A percentile compares a stretch with the other conserved stretches of the same genome.
phyloP scores from a whole-genome alignment of 163 green algal genomes.

The Chlorella variabilis region DNA sequence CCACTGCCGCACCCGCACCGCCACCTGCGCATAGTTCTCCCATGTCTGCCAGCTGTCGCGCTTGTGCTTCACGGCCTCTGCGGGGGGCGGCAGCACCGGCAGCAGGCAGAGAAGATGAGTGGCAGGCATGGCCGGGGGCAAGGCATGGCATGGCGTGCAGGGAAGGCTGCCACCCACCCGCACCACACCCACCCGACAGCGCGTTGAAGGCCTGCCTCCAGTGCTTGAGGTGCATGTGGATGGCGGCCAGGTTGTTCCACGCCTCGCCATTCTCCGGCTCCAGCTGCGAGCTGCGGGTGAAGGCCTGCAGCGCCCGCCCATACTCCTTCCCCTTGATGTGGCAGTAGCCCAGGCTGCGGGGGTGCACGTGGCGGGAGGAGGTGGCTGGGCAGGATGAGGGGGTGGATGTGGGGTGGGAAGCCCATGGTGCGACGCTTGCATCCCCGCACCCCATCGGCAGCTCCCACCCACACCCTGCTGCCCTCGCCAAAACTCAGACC shows the following conservation, averaged over 20 bases:
- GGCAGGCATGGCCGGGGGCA: too few species aligned
- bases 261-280: slow-evolving; percentile 84
- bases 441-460: neutral
- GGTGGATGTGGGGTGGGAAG: neutral
- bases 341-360: slow-evolving; percentile 59
- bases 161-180: neutral
- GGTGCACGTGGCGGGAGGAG: neutral
- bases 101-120: too few species aligned
- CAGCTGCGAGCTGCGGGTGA: slow-evolving; percentile 76
- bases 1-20: slow-evolving; percentile 54
- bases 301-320: slow-evolving; percentile 70
- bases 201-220: slow-evolving; percentile 57
- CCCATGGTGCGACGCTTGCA: neutral
- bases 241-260: slow-evolving; percentile 90
- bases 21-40: slow-evolving; percentile 87
- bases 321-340: slow-evolving; percentile 68
- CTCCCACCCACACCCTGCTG: neutral
- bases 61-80: slow-evolving; percentile 80
- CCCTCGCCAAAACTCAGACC: too few species aligned
- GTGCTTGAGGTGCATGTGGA: slow-evolving; percentile 53
- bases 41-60: slow-evolving; percentile 90
- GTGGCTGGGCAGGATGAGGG: neutral
- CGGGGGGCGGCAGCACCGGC: neutral
- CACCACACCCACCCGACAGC: slow-evolving; percentile 25
- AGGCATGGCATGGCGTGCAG: too few species aligned